Evolutionary conservation across 495 filamentous ascomycete genomes (phyloP).

Genomic region (Hypomontagnella submonticulosa): DNA sequence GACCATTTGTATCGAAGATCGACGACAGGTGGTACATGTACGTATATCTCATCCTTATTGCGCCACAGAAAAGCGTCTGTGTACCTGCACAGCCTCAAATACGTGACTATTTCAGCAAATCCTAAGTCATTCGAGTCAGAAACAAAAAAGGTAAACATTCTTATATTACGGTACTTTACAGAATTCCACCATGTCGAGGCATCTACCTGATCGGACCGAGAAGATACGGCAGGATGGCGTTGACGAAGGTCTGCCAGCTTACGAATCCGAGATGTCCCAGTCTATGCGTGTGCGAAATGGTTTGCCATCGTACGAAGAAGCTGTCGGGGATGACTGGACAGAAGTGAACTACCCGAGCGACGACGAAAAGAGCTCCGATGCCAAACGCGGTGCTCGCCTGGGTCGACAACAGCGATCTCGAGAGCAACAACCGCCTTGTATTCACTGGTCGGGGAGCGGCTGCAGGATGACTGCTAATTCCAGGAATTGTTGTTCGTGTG

Average conservation of each 20-base stretch:
- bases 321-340: not conserved
- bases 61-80: too few species aligned
- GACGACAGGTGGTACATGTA: too few species aligned
- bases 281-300: not conserved
- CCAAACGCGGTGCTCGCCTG: not conserved
- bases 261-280: not conserved
- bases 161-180: too few species aligned
- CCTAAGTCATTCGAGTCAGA: too few species aligned
- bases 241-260: conserved; percentile 4
- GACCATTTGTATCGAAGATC: too few species aligned
- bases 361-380: not conserved
- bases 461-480: conserved; percentile 11
- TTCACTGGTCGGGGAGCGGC: conserved; percentile 27
- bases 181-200: conserved; percentile 5
- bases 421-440: conserved; percentile 21
- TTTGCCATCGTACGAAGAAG: conserved; percentile 17
- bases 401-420: not conserved
- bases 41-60: too few species aligned
- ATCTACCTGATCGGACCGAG: not conserved
- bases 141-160: too few species aligned
- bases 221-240: not conserved
- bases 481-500: conserved; percentile 29
- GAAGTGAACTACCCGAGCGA: not conserved
- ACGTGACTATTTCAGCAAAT: too few species aligned
- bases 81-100: too few species aligned